Evolutionary conservation across 2,329 filamentous ascomycete genomes (phyloP).

Genomic region (Eutypella sp.): DNA sequence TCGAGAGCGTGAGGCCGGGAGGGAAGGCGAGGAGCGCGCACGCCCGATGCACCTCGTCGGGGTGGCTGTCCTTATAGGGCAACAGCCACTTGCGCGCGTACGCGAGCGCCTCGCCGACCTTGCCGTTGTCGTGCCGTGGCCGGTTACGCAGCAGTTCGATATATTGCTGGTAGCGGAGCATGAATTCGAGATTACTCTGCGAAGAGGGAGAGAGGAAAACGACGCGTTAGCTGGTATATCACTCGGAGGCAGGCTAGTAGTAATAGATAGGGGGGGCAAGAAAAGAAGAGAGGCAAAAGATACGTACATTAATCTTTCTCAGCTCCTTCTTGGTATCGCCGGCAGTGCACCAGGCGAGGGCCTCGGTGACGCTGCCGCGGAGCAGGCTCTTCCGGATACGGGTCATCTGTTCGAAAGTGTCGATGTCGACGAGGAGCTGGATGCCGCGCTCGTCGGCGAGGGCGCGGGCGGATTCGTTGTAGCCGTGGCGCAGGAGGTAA

Average conservation of each 20-base stretch:
- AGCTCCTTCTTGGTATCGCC: constrained; percentile 85
- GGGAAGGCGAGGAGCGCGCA: constrained; percentile 76
- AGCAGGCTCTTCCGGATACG: constrained; percentile 70
- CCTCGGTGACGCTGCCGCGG: constrained; percentile 67
- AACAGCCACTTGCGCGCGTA: constrained; percentile 81
- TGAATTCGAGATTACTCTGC: constrained; percentile 71
- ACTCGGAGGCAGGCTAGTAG: constrained; percentile 1
- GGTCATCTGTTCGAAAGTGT: constrained; percentile 80
- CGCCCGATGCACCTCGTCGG: constrained; percentile 64
- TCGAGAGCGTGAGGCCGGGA: constrained; percentile 42
- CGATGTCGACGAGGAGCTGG: constrained; percentile 77
- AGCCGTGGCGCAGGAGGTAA: constrained; percentile 81
- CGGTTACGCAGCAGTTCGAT: constrained; percentile 79
- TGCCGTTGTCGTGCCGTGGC: constrained; percentile 41
- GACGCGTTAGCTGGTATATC: constrained; percentile 1
- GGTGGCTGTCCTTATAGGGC: constrained; percentile 63
- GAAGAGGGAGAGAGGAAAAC: neutral
- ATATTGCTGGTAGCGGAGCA: constrained; percentile 89
- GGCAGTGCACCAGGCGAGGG: constrained; percentile 75
- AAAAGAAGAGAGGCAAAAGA: neutral
- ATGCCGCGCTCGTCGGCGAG: constrained; percentile 73
- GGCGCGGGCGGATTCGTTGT: constrained; percentile 68
- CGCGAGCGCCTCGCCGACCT: constrained; percentile 68
- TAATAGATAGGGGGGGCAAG: neutral
- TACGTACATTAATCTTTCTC: constrained; percentile 73